These are phyloP conservation scores for Trichophyton simii DNA, from an alignment of 2,329 filamentous ascomycete species.

Conservation along the genomic window DNA sequence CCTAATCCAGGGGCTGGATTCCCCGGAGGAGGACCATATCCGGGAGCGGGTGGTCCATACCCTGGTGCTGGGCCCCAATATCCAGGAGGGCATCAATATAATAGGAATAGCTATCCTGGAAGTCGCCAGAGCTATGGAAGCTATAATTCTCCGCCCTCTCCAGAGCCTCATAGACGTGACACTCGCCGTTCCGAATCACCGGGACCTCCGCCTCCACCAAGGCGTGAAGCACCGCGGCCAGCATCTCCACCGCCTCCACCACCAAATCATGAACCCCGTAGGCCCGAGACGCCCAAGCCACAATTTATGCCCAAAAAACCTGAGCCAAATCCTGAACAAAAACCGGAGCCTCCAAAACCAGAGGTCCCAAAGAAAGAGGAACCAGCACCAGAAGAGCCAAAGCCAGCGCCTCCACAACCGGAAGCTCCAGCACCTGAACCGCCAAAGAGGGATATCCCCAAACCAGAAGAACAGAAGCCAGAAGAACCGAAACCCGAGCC, in stretches of 20 bases:
- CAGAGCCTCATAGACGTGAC: constrained; percentile 4
- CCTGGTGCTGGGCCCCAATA: constrained; percentile 22
- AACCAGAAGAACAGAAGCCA: constrained; percentile 3
- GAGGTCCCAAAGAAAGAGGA: background rate
- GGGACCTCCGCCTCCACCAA: constrained; percentile 3
- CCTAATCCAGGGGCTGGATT: constrained; percentile 22
- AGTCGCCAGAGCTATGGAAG: constrained; percentile 9
- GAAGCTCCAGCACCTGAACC: background rate
- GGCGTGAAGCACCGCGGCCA: background rate
- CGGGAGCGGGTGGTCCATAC: background rate
- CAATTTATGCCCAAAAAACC: background rate
- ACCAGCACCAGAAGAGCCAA: background rate
- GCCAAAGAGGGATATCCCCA: background rate
- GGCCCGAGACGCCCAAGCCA: constrained; percentile 6
- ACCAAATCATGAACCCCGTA: background rate
- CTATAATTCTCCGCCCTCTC: constrained; percentile 7
- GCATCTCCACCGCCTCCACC: constrained; percentile 1
- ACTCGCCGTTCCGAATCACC: constrained; percentile 2
- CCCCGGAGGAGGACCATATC: constrained; percentile 16
- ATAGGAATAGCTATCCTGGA: constrained; percentile 4
- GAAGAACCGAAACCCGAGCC: constrained; percentile 1
- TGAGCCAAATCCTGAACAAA: constrained; percentile 7
- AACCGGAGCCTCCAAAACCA: background rate
- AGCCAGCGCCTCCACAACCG: background rate
- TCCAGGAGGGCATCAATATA: constrained; percentile 11